Evolutionary conservation across 140 eudicot genomes (phyloP), one percentile per base, ranked within the genome.

Genomic region (Stevia rebaudiana): DNA sequence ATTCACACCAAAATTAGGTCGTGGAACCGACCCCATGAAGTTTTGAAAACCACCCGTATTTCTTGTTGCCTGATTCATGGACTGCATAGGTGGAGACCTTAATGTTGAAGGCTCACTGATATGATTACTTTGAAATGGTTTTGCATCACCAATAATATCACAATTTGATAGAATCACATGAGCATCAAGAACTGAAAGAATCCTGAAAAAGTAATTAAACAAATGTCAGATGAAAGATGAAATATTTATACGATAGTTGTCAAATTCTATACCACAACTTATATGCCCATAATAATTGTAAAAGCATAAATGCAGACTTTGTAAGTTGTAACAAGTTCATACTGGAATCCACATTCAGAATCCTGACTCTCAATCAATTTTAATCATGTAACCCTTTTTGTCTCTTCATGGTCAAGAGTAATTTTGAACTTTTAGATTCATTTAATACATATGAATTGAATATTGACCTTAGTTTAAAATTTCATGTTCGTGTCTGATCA

Each of bases 61-160:
- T 25, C 37, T 25, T 33, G 74, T 66, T 37, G 86, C 61, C 63
- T 79, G 92, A 79, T 77, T 81, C 25, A 53, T 55, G 50, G 74
- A 25, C 52, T 83, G 77, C 46, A 48, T 41, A 23, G 73, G 78
- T 31, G 82, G 55, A 55, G 82, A 41, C 33, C 70, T 73, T 54
- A 77, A 24, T 44, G 57, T 46, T 13, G 83, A 63, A 46, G 84
- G 54, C 31, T 74, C 79, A 54, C 37, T 66, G 7, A 73, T 62
- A 31, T 35, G 41, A 40, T 19, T 78, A 33, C 17, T 8, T 17
- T 47, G 46, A 25, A n/a, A 80, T 44, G 25, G 78, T 70, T 61
- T 77, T n/a, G 88, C 84, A 11, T 87, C 78, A 63, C 98, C 96
- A 43, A 91, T 80, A 11, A 58, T 24, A 49, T 83, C 96, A 65